Percentiles rank a stretch among this genome's conserved stretches.
Evolutionary conservation across 2,329 filamentous ascomycete species (phyloP).

Genomic region (Microcera coccophila): DNA sequence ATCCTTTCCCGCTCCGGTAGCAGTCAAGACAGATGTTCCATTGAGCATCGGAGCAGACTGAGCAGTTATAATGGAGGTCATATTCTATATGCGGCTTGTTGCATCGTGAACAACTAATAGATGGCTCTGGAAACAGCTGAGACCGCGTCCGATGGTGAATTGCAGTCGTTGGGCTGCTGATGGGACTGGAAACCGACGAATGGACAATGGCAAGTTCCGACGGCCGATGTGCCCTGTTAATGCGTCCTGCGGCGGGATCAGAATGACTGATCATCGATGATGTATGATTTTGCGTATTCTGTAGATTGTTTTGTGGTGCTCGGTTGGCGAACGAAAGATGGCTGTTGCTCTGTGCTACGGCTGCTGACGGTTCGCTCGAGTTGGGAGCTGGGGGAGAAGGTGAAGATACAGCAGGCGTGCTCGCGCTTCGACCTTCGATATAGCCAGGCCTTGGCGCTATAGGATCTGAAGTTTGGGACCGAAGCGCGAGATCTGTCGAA

Average conservation of each 20-base stretch:
- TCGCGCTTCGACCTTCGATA: constrained; percentile 41
- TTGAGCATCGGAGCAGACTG: constrained; percentile 62
- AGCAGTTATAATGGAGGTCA: constrained; percentile 80
- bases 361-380: constrained; percentile 3
- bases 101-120: constrained; percentile 70
- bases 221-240: constrained; percentile 32
- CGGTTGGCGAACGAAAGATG: constrained; percentile 38
- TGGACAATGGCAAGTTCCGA: constrained; percentile 39
- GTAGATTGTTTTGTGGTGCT: constrained; percentile 26
- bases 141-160: constrained; percentile 41
- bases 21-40: constrained; percentile 80
- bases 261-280: constrained; percentile 13
- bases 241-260: constrained; percentile 20
- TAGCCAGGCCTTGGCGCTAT: constrained; percentile 37
- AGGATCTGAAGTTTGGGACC: constrained; percentile 39
- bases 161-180: constrained; percentile 30
- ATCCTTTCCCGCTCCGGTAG: constrained; percentile 73
- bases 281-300: constrained; percentile 4
- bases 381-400: constrained; percentile 22
- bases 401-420: constrained; percentile 32
- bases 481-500: constrained; percentile 58
- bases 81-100: constrained; percentile 72
- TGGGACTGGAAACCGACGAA: constrained; percentile 31
- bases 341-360: constrained; percentile 11
- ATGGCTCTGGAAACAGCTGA: constrained; percentile 64